A percentile compares a stretch with the other conserved stretches of the same genome.
phyloP scores from a whole-genome alignment of 345 rosid species.

The Raphanus sativus region DNA sequence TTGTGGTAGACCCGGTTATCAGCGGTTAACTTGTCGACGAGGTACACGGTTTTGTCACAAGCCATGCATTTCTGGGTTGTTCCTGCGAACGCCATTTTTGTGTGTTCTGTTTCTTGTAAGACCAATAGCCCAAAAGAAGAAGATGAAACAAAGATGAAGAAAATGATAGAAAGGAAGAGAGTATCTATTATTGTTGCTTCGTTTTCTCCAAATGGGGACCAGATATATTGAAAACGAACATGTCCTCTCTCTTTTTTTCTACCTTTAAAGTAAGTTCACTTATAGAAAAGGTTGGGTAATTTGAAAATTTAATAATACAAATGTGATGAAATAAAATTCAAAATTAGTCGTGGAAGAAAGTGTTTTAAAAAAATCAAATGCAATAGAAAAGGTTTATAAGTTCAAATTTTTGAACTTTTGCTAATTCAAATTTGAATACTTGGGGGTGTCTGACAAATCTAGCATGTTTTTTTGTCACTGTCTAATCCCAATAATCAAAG shows the following conservation, averaged over 20 bases:
- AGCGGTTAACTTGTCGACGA: constrained; percentile 95
- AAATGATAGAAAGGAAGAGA: constrained; percentile 24
- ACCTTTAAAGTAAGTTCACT: neutral
- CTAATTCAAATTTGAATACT: constrained; percentile 11
- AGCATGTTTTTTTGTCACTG: constrained; percentile 7
- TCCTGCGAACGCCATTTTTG: constrained; percentile 91
- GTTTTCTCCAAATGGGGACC: constrained; percentile 30
- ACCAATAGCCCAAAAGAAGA: constrained; percentile 6
- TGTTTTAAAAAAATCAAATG: neutral
- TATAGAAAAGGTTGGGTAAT: neutral
- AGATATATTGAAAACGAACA: constrained; percentile 27
- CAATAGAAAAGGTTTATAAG: neutral
- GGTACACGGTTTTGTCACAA: constrained; percentile 93
- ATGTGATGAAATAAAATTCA: neutral
- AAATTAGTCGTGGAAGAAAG: neutral
- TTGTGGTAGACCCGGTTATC: constrained; percentile 88
- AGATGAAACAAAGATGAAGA: neutral
- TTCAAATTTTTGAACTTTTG: neutral
- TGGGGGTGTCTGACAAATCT: constrained; percentile 7
- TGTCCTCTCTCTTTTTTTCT: constrained; percentile 17
- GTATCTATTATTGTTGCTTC: constrained; percentile 38
- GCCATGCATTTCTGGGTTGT: constrained; percentile 99
- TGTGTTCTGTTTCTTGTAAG: neutral
- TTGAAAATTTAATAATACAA: neutral
- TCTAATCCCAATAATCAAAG: constrained; percentile 21